Base-by-base conservation (phyloP, 2,329 filamentous ascomycete genomes). In the Clathrospora elynae region DNA sequence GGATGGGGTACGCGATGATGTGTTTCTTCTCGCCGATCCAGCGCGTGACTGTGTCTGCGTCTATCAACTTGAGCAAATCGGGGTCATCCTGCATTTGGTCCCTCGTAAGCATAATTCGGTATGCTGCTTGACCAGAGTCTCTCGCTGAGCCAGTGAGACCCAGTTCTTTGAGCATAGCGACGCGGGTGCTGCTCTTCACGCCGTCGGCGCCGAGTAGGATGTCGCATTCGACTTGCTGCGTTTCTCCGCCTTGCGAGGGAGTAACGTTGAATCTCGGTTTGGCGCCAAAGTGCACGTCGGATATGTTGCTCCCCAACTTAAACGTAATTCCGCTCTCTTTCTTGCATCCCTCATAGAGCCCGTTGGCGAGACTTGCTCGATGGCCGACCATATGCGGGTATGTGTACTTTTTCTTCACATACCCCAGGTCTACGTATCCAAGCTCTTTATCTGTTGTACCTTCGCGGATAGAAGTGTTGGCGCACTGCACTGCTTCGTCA, bases 351-450 rank as follows among this genome's bases (percentile, higher is more conserved):
- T 86, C 76, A 68, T 84, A 90, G 20, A 92, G 72, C 5, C 80
- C 79, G 23, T 80, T 79, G 5, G 88, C 86, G 3, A 92, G 78
- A 6, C 84, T 87, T 0, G 85, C 78, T 13, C 88, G 82, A 65
- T 93, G 88, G 6, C 87, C 88, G 4, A 88, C 86, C 79, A 88
- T 90, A 71, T 92, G 88, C 0, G 86, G 83, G 64, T 86, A 90
- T 23, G 81, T 81, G 62, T 90, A 92, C 20, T 79, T 83, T 6
- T 80, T 71, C 35, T 79, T 73, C 51, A 92, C 83, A 55, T 89
- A 83, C 20, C 75, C 74, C 61, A 92, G 79, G 46, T 83, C 76
- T 29, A 92, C 86, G 55, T 86, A 83, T 3, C 81, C 82, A 5
- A 92, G 78, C 67, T 91, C 86, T 3, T 74, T 70, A 62, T 90